Evolutionary conservation across 306 rosid species (phyloP), one percentile per base, ranked within the genome.

Genomic region (Inga oerstediana): DNA sequence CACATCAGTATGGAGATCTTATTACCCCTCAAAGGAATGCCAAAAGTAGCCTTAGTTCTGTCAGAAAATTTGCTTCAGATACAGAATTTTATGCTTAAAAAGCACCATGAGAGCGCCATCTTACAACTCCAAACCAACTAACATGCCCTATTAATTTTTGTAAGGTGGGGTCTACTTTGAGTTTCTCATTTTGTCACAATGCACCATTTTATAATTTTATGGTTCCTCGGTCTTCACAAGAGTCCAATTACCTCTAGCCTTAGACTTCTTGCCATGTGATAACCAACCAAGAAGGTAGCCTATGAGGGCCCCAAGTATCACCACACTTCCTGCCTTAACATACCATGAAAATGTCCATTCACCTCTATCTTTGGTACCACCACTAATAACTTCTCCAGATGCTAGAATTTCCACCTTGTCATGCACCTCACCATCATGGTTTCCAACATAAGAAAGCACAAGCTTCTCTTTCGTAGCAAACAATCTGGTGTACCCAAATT

Each of bases 401-500:
- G 92, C 92, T 30, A 91, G 81, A 78, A 89, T 80, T 74, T 75
- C 91, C 43, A 91, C 84, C 13, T 24, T 56, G 74, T 89, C 92
- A 59, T 87, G 89, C 66, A 83, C 89, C 83, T 84, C 83, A n/a
- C 89, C 93, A 5, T 89, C 93, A 49, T 91, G 93, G 77, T 84
- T 88, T 77, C 92, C 91, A 88, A 83, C 94, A 45, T 88, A 90
- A 45, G 90, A 85, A 79, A 91, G 78, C 70, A 83, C 82, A 75
- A 88, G 88, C 81, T 91, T 91, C 74, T 82, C 79, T 71, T 70
- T 83, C 4, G 87, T 88, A 56, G 90, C 91, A 74, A 91, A 89
- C 89, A 97, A 83, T 83, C 94, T 87, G 19, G 96, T 91, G 83
- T 97, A 97, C 56, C 99, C 97, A 66, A 97, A 97, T 86, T 94